A percentile compares a stretch with the other conserved stretches of the same genome.
phyloP scores from a whole-genome alignment of 805 yeast genomes.

The Scheffersomyces stipitis region DNA sequence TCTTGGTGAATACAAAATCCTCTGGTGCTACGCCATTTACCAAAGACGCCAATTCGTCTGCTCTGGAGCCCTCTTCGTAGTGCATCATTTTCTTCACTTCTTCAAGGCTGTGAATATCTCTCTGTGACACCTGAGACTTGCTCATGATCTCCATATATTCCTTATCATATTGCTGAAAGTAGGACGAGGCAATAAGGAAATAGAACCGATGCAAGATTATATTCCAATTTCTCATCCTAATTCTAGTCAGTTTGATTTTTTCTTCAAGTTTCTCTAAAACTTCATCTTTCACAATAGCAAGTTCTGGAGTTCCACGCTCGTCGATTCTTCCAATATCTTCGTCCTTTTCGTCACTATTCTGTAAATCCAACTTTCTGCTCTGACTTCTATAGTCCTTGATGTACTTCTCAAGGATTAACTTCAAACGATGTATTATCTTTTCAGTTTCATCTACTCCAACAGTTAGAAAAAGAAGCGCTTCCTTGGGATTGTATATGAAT shows the following conservation, averaged over 20 bases:
- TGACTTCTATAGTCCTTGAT: conserved; percentile 22
- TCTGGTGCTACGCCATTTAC: conserved; percentile 15
- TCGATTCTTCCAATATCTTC: conserved; percentile 18
- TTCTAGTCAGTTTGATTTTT: conserved; percentile 17
- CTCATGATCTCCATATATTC: conserved; percentile 29
- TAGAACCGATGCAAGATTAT: conserved; percentile 73
- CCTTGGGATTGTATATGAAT: conserved; percentile 47
- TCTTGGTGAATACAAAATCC: conserved; percentile 5
- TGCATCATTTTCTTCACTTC: conserved; percentile 6
- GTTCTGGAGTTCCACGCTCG: background rate
- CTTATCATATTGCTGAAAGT: conserved; percentile 51
- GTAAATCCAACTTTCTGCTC: conserved; percentile 16
- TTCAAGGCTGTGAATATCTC: conserved; percentile 1
- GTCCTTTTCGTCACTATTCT: conserved; percentile 8
- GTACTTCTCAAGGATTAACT: conserved; percentile 14
- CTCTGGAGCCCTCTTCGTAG: conserved; percentile 7
- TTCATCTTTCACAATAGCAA: conserved; percentile 5
- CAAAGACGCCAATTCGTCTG: conserved; percentile 23
- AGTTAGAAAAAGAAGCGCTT: conserved; percentile 51
- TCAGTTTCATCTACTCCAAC: conserved; percentile 34
- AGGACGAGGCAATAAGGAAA: conserved; percentile 74
- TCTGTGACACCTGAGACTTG: conserved; percentile 8
- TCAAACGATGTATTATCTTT: conserved; percentile 22
- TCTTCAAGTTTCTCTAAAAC: conserved; percentile 20
- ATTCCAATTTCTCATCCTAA: conserved; percentile 47